Conservation (phyloP, 306 rosid species). For the Prunus kanzakura region DNA sequence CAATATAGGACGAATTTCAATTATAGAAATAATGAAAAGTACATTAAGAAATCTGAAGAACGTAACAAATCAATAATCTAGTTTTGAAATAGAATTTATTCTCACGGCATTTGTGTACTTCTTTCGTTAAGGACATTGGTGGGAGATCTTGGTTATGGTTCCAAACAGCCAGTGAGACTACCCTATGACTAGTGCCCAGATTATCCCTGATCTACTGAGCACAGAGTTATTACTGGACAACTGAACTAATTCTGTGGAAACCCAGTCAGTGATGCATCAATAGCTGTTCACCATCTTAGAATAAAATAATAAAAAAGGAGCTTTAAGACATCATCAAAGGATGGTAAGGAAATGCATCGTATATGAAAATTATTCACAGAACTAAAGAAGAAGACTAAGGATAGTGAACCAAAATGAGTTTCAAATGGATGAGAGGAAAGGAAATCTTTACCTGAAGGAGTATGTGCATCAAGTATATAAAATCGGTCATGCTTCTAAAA, state of each 20-base stretch:
- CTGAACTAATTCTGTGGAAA: too few species aligned
- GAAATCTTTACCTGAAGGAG: conserved; percentile 68
- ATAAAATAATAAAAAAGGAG: not conserved
- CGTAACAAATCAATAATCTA: not conserved
- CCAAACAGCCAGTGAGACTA: not conserved
- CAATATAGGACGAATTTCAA: not conserved
- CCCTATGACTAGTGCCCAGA: not conserved
- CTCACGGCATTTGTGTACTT: not conserved
- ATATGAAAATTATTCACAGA: not conserved
- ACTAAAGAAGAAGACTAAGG: not conserved
- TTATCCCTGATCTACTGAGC: not conserved
- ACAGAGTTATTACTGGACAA: not conserved
- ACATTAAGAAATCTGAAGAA: not conserved
- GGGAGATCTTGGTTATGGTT: not conserved
- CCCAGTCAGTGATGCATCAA: not conserved
- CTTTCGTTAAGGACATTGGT: not conserved
- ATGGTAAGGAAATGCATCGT: not conserved
- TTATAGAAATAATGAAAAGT: too few species aligned
- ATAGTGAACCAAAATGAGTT: not conserved
- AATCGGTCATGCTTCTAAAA: conserved; percentile 73
- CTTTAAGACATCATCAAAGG: not conserved
- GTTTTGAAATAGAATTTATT: not conserved
- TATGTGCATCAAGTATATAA: conserved; percentile 60
- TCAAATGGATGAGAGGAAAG: not conserved
- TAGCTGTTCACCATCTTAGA: not conserved